A percentile compares a stretch with the other conserved stretches of the same genome.
These are phyloP conservation scores for Xylaria longipes DNA, from an alignment of 495 filamentous ascomycete species.

Conservation along the genomic window DNA sequence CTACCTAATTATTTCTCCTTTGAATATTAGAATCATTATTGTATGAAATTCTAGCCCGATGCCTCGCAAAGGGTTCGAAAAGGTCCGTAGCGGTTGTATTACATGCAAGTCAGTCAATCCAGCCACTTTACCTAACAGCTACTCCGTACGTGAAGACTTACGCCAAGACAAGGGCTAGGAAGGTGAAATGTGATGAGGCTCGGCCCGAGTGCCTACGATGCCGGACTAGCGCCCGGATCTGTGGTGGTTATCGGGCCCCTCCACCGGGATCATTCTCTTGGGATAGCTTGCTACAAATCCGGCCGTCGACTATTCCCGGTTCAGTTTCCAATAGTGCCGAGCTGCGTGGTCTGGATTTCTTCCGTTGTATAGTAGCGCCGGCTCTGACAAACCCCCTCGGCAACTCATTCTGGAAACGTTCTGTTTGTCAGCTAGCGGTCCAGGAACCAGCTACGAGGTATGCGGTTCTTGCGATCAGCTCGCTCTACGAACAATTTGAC, in stretches of 20 bases:
- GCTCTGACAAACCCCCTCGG: constrained; percentile 52
- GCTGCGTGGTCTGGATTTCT: constrained; percentile 49
- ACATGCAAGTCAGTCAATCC: constrained; percentile 48
- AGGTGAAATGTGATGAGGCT: constrained; percentile 49
- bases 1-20: not conserved
- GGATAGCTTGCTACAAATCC: constrained; percentile 35
- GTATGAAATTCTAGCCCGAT: constrained; percentile 27
- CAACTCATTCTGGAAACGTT: constrained; percentile 58
- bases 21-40: not conserved
- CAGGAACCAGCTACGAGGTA: constrained; percentile 62
- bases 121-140: constrained; percentile 8
- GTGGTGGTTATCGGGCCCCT: constrained; percentile 39
- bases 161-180: constrained; percentile 32
- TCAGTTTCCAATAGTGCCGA: constrained; percentile 36
- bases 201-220: constrained; percentile 44
- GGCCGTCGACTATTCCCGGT: constrained; percentile 34
- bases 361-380: constrained; percentile 47
- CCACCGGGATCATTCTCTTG: constrained; percentile 32
- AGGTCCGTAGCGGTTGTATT: constrained; percentile 45
- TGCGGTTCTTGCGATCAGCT: constrained; percentile 55
- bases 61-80: constrained; percentile 47
- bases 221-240: constrained; percentile 37
- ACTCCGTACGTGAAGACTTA: constrained; percentile 4
- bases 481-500: constrained; percentile 41
- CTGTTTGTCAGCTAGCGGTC: constrained; percentile 57